Evolutionary conservation across 495 filamentous ascomycete species (phyloP), one percentile per base, ranked within the genome.

Genomic region (Xylaria flabelliformis): DNA sequence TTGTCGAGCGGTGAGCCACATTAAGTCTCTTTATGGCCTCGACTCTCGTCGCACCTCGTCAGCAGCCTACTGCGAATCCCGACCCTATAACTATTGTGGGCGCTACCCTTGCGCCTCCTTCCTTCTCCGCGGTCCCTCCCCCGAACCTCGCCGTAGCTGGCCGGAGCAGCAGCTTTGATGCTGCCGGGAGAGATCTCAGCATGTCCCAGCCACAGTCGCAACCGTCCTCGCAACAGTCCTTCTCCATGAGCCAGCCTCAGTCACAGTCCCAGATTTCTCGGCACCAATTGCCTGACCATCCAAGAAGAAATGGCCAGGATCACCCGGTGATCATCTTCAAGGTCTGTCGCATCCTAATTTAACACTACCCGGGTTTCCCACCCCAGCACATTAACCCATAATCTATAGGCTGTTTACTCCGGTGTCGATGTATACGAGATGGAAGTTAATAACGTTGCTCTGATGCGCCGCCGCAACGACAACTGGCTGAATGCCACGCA

Each of bases 351-450:
- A n/a, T 53, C 55, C 66, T 62, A 42, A 26, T 71, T 64, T 58
- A 29, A 12, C 15, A 10, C 59, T 56, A 67, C 26, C 69, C 59
- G 50, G 34, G 56, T 58, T 59, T 67, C 39, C 21, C 17, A 56
- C 32, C 46, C 62, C 39, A 67, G 53, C 64, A 70, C 42, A 71
- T 75, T 74, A 73, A 76, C 79, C 44, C 67, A 26, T 55, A 9
- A 4, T 70, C 24, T 73, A 17, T 78, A 97, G 94, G 96, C 96
- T 51, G 90, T 95, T 41, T 99, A 99, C 80, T 98, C 97, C 1
- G 93, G 94, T 74, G 91, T 98, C 21, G 88, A 93, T 46, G 96
- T 99, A 17, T 99, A 97, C 82, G 96, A 99, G 78, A 97, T 98
- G 94, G 94, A 97, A 79, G 92, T 98, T 69, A 95, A 97, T 79